Conservation (phyloP, 495 filamentous ascomycete genomes). For the Aspergillus steynii region DNA sequence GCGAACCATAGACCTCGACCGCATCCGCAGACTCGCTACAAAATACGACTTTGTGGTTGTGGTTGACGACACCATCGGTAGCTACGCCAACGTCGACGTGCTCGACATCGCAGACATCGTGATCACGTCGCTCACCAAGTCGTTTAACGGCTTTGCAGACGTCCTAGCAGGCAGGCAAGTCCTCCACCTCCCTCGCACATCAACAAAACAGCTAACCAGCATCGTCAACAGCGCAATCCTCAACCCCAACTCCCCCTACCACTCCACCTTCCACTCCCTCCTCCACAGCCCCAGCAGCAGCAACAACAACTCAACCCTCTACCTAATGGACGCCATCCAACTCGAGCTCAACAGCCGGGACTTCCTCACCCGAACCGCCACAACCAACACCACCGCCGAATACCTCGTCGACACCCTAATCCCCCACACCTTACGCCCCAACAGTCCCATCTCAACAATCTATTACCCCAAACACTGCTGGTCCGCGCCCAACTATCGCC, state of each 20-base stretch:
- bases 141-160: constrained; percentile 29
- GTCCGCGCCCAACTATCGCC: constrained; percentile 32
- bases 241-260: constrained; percentile 20
- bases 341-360: constrained; percentile 27
- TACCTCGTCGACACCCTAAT: constrained; percentile 36
- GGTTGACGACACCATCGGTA: constrained; percentile 51
- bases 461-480: constrained; percentile 36
- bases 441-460: constrained; percentile 28
- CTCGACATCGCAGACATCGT: constrained; percentile 28
- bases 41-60: constrained; percentile 46
- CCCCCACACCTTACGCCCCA: constrained; percentile 14
- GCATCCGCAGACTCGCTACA: constrained; percentile 38
- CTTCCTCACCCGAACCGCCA: constrained; percentile 15
- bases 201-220: too few relatives aligned
- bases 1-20: constrained; percentile 39
- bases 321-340: constrained; percentile 18
- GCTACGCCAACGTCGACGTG: constrained; percentile 48
- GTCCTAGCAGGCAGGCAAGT: constrained; percentile 30
- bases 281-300: too few relatives aligned
- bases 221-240: constrained; percentile 9
- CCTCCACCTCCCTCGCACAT: too few relatives aligned
- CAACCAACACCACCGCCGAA: constrained; percentile 19
- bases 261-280: not conserved
- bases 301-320: constrained; percentile 15
- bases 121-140: constrained; percentile 34